Conservation (phyloP, 148 eudicot species). For the Camellia japonica region DNA sequence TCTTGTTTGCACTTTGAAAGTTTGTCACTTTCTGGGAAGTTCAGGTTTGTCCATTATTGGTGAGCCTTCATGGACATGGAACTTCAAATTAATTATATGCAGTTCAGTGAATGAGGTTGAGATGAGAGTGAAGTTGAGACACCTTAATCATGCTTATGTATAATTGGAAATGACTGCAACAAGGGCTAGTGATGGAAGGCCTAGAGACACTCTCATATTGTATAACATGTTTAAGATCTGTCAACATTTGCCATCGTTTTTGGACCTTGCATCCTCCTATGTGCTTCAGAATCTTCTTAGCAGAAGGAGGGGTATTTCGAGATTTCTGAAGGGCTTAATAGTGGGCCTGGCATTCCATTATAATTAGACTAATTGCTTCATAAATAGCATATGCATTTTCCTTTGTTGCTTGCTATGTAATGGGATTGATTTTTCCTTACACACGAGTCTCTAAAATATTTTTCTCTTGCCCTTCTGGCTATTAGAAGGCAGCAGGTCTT, state of each 20-base stretch:
- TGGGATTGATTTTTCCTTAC: not conserved
- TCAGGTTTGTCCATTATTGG: not conserved
- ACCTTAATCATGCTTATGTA: not conserved
- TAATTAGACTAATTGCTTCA: not conserved
- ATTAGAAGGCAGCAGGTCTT: not conserved
- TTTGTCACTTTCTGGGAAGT: not conserved
- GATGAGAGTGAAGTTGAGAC: not conserved
- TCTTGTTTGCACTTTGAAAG: not conserved
- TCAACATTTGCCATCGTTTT: not conserved
- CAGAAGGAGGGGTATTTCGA: not conserved
- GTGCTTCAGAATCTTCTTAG: not conserved
- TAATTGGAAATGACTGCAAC: not conserved
- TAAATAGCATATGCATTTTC: not conserved
- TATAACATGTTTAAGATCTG: not conserved
- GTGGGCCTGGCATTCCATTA: not conserved
- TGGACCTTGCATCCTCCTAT: not conserved
- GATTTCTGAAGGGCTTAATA: not conserved
- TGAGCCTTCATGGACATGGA: conserved; percentile 2
- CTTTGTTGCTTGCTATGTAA: not conserved
- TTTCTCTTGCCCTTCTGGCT: not conserved
- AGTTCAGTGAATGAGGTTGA: not conserved
- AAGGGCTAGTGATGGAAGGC: not conserved
- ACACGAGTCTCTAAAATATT: not conserved
- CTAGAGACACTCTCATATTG: not conserved
- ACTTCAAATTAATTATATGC: not conserved